A percentile compares a stretch with the other conserved stretches of the same genome.
Evolutionary conservation across 2,329 filamentous ascomycete species (phyloP).

Genomic region (Metarhizium guizhouense): DNA sequence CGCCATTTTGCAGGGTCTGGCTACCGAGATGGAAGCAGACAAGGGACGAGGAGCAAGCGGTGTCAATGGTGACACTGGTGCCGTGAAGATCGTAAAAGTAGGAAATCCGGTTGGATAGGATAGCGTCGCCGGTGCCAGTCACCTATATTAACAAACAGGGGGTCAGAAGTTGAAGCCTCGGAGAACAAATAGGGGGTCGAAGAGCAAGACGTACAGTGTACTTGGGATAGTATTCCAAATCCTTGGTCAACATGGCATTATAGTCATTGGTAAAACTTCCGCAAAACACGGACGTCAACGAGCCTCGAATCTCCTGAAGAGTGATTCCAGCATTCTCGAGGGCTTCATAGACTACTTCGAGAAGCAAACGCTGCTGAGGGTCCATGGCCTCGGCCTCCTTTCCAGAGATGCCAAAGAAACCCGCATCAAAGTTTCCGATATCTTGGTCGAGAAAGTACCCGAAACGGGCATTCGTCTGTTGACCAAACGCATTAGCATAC

Average conservation of each 20-base stretch:
- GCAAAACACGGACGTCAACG: not conserved
- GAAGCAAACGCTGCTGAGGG: not conserved
- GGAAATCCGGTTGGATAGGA: conserved; percentile 3
- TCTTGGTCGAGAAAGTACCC: not conserved
- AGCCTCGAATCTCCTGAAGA: not conserved
- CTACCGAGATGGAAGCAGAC: conserved; percentile 21
- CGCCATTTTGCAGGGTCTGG: conserved; percentile 2
- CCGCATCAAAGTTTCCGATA: not conserved
- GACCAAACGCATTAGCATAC: not conserved
- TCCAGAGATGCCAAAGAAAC: not conserved
- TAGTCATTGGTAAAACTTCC: conserved; percentile 22
- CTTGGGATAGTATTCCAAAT: conserved; percentile 1
- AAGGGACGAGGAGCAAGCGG: conserved; percentile 26
- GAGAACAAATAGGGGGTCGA: not conserved
- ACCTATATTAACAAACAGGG: conserved; percentile 12
- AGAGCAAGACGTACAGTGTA: not conserved
- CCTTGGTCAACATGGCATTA: conserved; percentile 10
- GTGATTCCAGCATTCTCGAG: not conserved
- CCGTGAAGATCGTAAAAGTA: conserved; percentile 22
- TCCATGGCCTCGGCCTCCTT: not conserved
- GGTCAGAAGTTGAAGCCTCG: not conserved
- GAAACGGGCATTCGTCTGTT: conserved; percentile 9
- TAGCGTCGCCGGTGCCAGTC: conserved; percentile 18
- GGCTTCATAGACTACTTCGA: conserved; percentile 1
- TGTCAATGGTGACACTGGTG: conserved; percentile 23